Percentiles rank a stretch among this genome's conserved stretches.
Evolutionary conservation across 169 alveolate species (phyloP).

Genomic region (Pseudocohnilembus persalinus): DNA sequence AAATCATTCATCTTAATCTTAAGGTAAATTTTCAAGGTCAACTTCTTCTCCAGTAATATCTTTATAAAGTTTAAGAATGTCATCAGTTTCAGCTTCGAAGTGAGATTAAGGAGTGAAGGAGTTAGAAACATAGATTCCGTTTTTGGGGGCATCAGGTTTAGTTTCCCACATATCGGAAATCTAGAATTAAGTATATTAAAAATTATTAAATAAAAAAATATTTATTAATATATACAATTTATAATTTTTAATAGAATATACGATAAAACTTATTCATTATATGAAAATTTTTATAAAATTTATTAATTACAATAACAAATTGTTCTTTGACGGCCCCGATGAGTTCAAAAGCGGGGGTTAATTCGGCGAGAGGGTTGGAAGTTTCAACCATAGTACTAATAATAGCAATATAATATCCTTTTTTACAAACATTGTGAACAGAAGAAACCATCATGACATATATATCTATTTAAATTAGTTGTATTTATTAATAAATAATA

Average conservation of each 20-base stretch:
- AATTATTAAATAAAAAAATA: too few species aligned
- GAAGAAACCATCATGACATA: constrained; percentile 93
- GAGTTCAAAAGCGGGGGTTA: constrained; percentile 93
- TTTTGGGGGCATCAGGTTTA: constrained; percentile 82
- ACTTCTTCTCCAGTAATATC: constrained; percentile 73
- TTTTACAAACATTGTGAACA: constrained; percentile 93
- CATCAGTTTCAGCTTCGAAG: constrained; percentile 97
- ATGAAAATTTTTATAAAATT: neutral
- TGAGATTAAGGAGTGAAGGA: constrained; percentile 97
- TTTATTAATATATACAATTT: too few species aligned
- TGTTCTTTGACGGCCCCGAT: constrained; percentile 93
- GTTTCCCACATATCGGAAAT: constrained; percentile 84
- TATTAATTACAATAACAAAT: constrained; percentile 70
- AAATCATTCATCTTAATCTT: constrained; percentile 64
- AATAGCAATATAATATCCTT: constrained; percentile 95
- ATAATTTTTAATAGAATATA: constrained; percentile 9
- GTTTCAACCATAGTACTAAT: constrained; percentile 97
- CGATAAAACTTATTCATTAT: constrained; percentile 26
- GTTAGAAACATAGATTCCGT: constrained; percentile 90
- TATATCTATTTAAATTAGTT: constrained; percentile 82
- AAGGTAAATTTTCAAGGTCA: constrained; percentile 62
- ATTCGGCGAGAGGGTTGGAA: constrained; percentile 90
- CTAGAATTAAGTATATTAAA: too few species aligned
- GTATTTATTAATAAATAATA: too few species aligned
- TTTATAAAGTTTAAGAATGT: constrained; percentile 83